A percentile compares a stretch with the other conserved stretches of the same genome.
Conservation (phyloP, 768 basidiomycete species). For the Heimioporus sp. region DNA sequence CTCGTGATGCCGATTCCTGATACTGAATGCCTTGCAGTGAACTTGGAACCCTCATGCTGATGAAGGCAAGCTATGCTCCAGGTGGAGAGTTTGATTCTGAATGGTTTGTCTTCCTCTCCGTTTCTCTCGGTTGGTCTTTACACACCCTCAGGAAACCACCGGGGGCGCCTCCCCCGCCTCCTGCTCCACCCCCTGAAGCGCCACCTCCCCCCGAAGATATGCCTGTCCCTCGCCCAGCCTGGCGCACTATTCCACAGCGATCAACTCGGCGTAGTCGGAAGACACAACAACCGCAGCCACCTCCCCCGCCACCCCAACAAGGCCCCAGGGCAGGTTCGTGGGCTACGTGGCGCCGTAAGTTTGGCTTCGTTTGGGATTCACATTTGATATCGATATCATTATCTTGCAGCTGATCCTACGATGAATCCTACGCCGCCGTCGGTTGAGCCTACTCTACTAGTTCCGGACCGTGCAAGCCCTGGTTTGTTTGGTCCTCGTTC, state of each 20-base stretch:
- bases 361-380: slow-evolving; percentile 7
- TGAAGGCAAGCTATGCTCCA: slow-evolving; percentile 77
- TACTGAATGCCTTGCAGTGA: slow-evolving; percentile 46
- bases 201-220: slow-evolving; percentile 45
- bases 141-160: slow-evolving; percentile 44
- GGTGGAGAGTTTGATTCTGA: slow-evolving; percentile 83
- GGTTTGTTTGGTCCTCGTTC: slow-evolving; percentile 80
- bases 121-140: background rate
- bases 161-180: slow-evolving; percentile 36
- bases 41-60: slow-evolving; percentile 65
- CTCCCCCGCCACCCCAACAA: slow-evolving; percentile 35
- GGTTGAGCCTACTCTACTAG: slow-evolving; percentile 55
- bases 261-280: slow-evolving; percentile 44
- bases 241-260: slow-evolving; percentile 53
- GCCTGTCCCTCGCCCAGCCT: slow-evolving; percentile 51
- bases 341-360: slow-evolving; percentile 69
- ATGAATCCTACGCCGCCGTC: slow-evolving; percentile 64
- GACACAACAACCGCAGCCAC: slow-evolving; percentile 19
- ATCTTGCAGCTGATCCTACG: slow-evolving; percentile 52
- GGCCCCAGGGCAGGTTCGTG: slow-evolving; percentile 51
- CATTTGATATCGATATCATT: slow-evolving; percentile 8
- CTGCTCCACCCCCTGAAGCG: slow-evolving; percentile 44
- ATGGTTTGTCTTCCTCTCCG: slow-evolving; percentile 48
- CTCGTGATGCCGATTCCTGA: background rate
- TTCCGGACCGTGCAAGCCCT: slow-evolving; percentile 56